phyloP scores from a whole-genome alignment of 257 asterid genomes.

The Prunella vulgaris region DNA sequence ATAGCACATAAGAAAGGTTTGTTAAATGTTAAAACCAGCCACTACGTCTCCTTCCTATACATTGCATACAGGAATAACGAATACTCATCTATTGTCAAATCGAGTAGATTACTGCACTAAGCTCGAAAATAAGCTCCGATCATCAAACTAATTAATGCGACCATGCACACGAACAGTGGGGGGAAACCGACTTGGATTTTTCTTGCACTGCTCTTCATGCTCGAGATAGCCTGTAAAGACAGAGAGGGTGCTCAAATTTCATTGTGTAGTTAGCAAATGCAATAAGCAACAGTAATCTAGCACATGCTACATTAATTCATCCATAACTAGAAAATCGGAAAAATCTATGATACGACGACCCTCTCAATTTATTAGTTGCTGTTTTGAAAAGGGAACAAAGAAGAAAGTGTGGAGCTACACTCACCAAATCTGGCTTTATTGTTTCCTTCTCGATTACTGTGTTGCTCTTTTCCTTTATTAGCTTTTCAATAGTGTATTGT shows the following conservation, averaged over 20 bases:
- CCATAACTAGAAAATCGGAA: not conserved
- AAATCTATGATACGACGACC: not conserved
- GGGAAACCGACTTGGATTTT: slow-evolving; percentile 64
- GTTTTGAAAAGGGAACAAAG: not conserved
- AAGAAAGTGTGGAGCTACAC: slow-evolving; percentile 14
- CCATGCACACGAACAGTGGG: slow-evolving; percentile 62
- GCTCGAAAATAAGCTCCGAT: slow-evolving; percentile 41
- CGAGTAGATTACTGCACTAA: not conserved
- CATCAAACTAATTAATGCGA: slow-evolving; percentile 53
- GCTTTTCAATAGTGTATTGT: slow-evolving; percentile 44
- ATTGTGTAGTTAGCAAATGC: not conserved
- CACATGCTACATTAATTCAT: not conserved
- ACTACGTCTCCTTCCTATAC: slow-evolving; percentile 12
- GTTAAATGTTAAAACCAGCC: slow-evolving; percentile 15
- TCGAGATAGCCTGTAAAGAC: slow-evolving; percentile 41
- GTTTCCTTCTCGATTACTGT: slow-evolving; percentile 36
- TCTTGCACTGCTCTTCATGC: slow-evolving; percentile 31
- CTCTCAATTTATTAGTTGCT: not conserved
- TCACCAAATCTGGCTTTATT: slow-evolving; percentile 56
- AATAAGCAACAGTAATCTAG: not conserved
- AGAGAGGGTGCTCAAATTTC: slow-evolving; percentile 6
- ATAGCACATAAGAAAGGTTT: slow-evolving; percentile 10
- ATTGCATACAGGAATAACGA: not conserved
- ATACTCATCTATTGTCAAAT: slow-evolving; percentile 15
- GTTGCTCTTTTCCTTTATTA: slow-evolving; percentile 47